Conservation (phyloP, 257 asterid genomes). For the Cinchona pubescens region DNA sequence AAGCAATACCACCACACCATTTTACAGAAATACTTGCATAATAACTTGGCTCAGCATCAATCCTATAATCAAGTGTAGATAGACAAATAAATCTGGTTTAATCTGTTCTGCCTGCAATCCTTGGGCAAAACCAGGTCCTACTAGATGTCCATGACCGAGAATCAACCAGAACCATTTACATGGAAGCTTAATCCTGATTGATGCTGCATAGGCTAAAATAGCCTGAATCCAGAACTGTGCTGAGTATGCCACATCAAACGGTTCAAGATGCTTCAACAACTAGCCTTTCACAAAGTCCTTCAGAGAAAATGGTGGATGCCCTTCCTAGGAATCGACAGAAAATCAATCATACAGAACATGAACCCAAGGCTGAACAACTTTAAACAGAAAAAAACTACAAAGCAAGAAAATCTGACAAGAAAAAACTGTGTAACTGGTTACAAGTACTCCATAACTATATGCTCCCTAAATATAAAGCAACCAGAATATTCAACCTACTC, state of each 20-base stretch:
- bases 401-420: background rate
- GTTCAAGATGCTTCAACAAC: background rate
- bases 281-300: conserved; percentile 72
- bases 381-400: too few relatives aligned
- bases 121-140: background rate
- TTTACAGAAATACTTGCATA: conserved; percentile 1
- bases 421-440: background rate
- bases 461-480: background rate
- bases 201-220: background rate
- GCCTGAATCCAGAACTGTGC: background rate
- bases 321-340: conserved; percentile 47
- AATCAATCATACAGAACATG: background rate
- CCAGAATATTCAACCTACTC: background rate
- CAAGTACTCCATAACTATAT: background rate
- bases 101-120: background rate
- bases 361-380: background rate
- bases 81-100: background rate
- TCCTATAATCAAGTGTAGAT: background rate
- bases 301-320: conserved; percentile 53
- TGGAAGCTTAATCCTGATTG: conserved; percentile 12
- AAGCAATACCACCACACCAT: background rate
- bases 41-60: background rate
- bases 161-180: background rate
- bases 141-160: background rate
- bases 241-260: conserved; percentile 1